Base-by-base conservation (phyloP, 305 asterid genomes). In the Caryopteris hybrid region DNA sequence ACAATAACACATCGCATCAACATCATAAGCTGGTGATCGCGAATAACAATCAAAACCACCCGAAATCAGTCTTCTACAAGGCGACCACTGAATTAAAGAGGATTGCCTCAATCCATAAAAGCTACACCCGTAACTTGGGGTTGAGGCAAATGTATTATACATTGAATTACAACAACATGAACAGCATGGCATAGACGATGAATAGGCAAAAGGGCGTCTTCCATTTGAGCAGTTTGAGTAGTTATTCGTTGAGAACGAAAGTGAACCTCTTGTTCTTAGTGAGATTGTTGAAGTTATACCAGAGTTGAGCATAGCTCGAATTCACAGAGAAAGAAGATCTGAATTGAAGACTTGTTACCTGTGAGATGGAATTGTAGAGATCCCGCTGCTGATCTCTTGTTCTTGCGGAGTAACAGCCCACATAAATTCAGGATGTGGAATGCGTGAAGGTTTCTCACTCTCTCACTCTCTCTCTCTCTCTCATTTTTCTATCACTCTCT, bases 31-130 rank as follows among this genome's bases (percentile, higher is more conserved):
- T 0, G 81, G 79, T 22, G 71, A 57, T 11, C 91, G 73, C 33
- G 83, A 58, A 61, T 71, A 74, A 80, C 42, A 76, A 68, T 84
- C 86, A 25, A 77, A 76, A 68, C 92, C 86, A 64, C 83, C 72
- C 63, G 78, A 78, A 69, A 78, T 68, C 55, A 82, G 38, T 68
- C 76, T 81, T 74, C 86, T 85, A 78, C 71, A 79, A 29, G 85
- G 80, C 39, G 87, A 60, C 81, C 84, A 78, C 48, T 82, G 93
- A 77, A 91, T 89, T 75, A 89, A 81, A 73, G 84, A 82, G 38
- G 98, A 94, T 59, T 87, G 97, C 71, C 91, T 81, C 58, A 81
- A 74, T 51, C 97, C 96, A 68, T 75, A 76, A 2, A 81, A 74
- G 69, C 62, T 72, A 48, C 63, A 79, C 42, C 82, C 69, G 64